Evolutionary conservation across 2,329 filamentous ascomycete genomes (phyloP).

Genomic region (Phyllosticta ampelicida): DNA sequence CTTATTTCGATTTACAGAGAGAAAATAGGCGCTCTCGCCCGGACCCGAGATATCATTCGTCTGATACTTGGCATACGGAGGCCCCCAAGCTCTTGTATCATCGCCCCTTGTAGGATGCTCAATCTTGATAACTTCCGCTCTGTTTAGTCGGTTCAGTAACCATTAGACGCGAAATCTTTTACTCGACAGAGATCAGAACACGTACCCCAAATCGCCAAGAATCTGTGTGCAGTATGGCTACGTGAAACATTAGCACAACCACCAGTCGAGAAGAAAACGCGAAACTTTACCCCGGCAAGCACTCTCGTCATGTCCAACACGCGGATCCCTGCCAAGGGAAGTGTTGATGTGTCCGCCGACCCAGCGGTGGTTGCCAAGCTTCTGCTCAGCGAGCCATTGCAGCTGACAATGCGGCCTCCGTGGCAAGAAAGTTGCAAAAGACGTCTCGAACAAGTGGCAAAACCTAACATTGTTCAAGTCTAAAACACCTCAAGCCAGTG

Average conservation of each 20-base stretch:
- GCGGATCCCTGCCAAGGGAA: slow-evolving; percentile 73
- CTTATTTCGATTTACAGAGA: slow-evolving; percentile 94
- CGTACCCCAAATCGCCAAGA: slow-evolving; percentile 86
- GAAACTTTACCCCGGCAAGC: slow-evolving; percentile 67
- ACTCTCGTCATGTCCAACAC: slow-evolving; percentile 97
- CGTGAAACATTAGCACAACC: neutral
- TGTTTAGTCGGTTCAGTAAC: slow-evolving; percentile 29
- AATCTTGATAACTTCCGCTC: slow-evolving; percentile 93
- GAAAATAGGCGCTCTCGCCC: slow-evolving; percentile 90
- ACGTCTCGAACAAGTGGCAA: neutral
- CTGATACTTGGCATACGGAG: slow-evolving; percentile 76
- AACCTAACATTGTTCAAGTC: neutral
- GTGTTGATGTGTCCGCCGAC: slow-evolving; percentile 28
- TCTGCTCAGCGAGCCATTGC: slow-evolving; percentile 3
- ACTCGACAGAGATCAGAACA: slow-evolving; percentile 18
- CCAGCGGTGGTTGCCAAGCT: slow-evolving; percentile 1
- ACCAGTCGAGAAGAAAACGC: neutral
- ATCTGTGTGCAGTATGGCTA: slow-evolving; percentile 98
- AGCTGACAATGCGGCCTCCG: neutral
- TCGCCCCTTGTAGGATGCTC: slow-evolving; percentile 87
- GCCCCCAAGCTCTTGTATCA: slow-evolving; percentile 93
- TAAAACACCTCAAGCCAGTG: neutral
- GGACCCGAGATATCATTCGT: slow-evolving; percentile 50
- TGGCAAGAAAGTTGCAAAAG: neutral
- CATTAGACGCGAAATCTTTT: slow-evolving; percentile 24